A percentile compares a stretch with the other conserved stretches of the same genome.
Evolutionary conservation across 2,329 filamentous ascomycete species (phyloP).

Genomic region (Scorias spongiosa): DNA sequence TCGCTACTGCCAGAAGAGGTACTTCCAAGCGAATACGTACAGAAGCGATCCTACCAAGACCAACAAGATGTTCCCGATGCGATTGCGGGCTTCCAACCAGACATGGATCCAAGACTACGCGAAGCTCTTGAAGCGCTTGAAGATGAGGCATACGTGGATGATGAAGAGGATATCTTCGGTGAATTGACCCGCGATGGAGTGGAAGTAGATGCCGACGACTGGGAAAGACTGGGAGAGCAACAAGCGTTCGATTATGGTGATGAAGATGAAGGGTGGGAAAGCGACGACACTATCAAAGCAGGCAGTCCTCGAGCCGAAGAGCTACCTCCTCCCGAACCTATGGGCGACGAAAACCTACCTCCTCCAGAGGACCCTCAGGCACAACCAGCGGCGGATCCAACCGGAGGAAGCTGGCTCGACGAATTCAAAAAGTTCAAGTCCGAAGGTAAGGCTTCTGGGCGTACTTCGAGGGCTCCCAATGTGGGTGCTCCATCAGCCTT

Average conservation of each 20-base stretch:
- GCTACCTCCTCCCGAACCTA: neutral
- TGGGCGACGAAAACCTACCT: slow-evolving; percentile 28
- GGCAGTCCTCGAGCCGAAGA: slow-evolving; percentile 15
- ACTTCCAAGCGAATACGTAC: slow-evolving; percentile 64
- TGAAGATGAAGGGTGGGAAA: slow-evolving; percentile 83
- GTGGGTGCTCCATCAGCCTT: slow-evolving; percentile 42
- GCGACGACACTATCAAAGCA: slow-evolving; percentile 73
- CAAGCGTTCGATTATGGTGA: slow-evolving; percentile 16
- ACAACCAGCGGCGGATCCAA: slow-evolving; percentile 21
- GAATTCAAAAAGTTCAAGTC: slow-evolving; percentile 94
- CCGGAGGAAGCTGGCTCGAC: slow-evolving; percentile 69
- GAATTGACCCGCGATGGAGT: slow-evolving; percentile 52
- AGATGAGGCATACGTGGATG: slow-evolving; percentile 85
- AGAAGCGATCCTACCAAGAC: slow-evolving; percentile 68
- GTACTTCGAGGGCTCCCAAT: slow-evolving; percentile 17
- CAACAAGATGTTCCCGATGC: slow-evolving; percentile 87
- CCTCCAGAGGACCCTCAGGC: slow-evolving; percentile 20
- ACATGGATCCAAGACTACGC: slow-evolving; percentile 87
- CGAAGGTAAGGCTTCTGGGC: slow-evolving; percentile 39
- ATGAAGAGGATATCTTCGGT: slow-evolving; percentile 70
- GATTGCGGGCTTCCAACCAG: slow-evolving; percentile 85
- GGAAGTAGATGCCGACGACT: slow-evolving; percentile 68
- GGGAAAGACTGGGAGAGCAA: slow-evolving; percentile 39
- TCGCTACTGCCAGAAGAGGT: slow-evolving; percentile 56
- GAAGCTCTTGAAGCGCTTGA: slow-evolving; percentile 89